These are phyloP conservation scores for Hemileccinum rubropunctum DNA, from an alignment of 768 basidiomycete species.

Conservation along the genomic window DNA sequence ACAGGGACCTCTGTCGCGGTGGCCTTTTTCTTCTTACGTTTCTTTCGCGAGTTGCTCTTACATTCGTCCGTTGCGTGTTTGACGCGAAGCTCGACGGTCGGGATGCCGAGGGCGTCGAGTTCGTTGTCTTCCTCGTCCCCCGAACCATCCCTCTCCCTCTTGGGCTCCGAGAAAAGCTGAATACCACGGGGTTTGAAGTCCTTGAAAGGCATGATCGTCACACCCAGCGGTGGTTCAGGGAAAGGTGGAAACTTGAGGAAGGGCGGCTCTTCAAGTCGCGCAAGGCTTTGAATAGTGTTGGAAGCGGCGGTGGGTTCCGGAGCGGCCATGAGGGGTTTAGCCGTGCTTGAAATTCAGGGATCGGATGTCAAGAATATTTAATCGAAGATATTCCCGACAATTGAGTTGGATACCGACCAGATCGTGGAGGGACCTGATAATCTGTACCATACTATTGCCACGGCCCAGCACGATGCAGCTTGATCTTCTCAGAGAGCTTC, in stretches of 20 bases:
- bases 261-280: slow-evolving; percentile 16
- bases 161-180: slow-evolving; percentile 44
- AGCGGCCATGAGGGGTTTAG: slow-evolving; percentile 17
- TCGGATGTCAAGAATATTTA: slow-evolving; percentile 1
- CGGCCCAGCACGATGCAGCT: no score
- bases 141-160: slow-evolving; percentile 27
- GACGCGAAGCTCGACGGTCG: slow-evolving; percentile 53
- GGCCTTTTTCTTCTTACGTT: slow-evolving; percentile 40
- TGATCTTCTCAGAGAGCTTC: no score
- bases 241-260: slow-evolving; percentile 47
- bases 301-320: slow-evolving; percentile 15
- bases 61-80: slow-evolving; percentile 55
- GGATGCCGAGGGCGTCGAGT: slow-evolving; percentile 63
- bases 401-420: slow-evolving; percentile 12
- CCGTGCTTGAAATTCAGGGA: slow-evolving; percentile 13
- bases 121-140: slow-evolving; percentile 47
- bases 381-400: slow-evolving; percentile 8
- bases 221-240: slow-evolving; percentile 43
- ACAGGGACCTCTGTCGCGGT: slow-evolving; percentile 16
- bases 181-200: slow-evolving; percentile 59
- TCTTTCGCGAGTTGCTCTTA: slow-evolving; percentile 55
- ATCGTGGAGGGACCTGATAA: no score
- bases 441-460: no score
- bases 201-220: slow-evolving; percentile 52
- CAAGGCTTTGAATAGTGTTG: slow-evolving; percentile 4